Conservation (phyloP, 129 eudicot species). For the Logfia minima region DNA sequence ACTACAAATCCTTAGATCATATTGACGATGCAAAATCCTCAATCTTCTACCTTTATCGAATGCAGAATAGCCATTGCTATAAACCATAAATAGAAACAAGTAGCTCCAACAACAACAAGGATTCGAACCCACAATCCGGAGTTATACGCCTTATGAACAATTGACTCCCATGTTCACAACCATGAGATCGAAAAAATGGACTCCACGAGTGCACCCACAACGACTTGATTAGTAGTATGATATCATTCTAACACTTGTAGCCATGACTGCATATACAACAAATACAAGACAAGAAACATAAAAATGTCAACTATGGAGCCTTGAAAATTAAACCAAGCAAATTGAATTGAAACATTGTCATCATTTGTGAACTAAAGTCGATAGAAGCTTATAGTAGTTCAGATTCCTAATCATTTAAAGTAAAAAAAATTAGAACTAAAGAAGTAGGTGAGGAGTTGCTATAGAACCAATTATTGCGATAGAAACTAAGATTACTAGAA, state of each 20-base stretch:
- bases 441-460: no score
- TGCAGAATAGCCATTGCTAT: conserved; percentile 26
- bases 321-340: no score
- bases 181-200: conserved; percentile 47
- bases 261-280: conserved; percentile 60
- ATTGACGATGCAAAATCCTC: no score
- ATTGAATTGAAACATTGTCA: no score
- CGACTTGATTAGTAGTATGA: conserved; percentile 63
- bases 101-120: conserved; percentile 39
- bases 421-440: no score
- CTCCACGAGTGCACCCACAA: conserved; percentile 64
- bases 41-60: conserved; percentile 35
- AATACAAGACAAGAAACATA: background rate
- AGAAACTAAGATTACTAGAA: no score
- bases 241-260: conserved; percentile 55
- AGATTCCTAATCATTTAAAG: no score
- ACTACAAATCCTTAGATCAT: no score
- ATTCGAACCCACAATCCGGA: conserved; percentile 57
- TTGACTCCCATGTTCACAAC: conserved; percentile 69
- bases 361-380: no score
- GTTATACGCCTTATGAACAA: conserved; percentile 41
- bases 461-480: no score
- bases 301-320: no score
- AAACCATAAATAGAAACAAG: conserved; percentile 35
- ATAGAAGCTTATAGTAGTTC: no score